Conservation (phyloP, 2,329 filamentous ascomycete genomes). For the Sclerotinia borealis region DNA sequence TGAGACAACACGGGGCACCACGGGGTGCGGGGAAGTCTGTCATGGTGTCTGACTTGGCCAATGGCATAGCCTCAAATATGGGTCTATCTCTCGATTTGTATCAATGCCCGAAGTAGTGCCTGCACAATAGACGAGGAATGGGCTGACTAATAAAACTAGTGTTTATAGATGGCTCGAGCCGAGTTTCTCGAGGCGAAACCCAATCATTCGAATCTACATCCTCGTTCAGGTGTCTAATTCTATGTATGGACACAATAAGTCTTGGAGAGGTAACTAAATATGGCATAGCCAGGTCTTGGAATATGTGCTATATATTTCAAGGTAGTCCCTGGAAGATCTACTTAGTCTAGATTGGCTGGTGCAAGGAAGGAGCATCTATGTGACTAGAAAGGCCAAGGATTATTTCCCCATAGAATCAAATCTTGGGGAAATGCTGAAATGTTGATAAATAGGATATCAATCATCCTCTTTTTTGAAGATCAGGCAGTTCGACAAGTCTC, state of each 20-base stretch:
- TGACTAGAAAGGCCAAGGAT: neutral
- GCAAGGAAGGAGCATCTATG: neutral
- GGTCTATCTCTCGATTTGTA: neutral
- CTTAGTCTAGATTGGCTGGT: neutral
- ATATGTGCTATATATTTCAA: neutral
- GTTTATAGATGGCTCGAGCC: neutral
- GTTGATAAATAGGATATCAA: slow-evolving; percentile 3
- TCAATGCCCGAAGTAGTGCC: neutral
- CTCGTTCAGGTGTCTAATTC: neutral
- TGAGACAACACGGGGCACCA: neutral
- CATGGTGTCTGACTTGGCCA: neutral
- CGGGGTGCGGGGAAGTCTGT: neutral
- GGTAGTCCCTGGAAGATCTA: neutral
- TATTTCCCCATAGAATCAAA: neutral
- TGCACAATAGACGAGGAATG: neutral
- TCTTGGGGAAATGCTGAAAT: neutral
- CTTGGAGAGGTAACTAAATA: neutral
- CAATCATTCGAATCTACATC: neutral
- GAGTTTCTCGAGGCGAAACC: neutral
- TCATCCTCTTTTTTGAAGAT: neutral
- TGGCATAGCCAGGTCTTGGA: neutral
- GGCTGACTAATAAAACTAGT: neutral
- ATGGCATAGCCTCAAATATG: neutral
- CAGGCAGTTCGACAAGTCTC: neutral
- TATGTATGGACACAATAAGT: neutral